A percentile compares a stretch with the other conserved stretches of the same genome.
Evolutionary conservation across 306 rosid genomes (phyloP).

Genomic region (Glycine latifolia): DNA sequence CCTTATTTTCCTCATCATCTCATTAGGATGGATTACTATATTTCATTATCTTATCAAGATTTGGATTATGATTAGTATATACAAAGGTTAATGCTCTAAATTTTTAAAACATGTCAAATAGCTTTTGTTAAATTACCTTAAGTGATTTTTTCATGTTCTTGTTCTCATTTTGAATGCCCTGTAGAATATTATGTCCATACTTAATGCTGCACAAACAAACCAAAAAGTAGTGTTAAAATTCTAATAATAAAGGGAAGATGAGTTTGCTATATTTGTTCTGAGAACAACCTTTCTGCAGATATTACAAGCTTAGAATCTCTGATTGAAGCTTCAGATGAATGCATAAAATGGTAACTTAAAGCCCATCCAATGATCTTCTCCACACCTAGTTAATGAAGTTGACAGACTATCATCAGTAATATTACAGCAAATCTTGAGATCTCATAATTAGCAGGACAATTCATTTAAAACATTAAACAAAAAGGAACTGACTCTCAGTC

Average conservation of each 20-base stretch:
- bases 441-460: conserved; percentile 12
- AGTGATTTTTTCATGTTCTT: conserved; percentile 79
- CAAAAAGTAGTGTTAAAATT: conserved; percentile 36
- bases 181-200: conserved; percentile 76
- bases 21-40: no score
- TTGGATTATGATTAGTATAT: no score
- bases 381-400: conserved; percentile 59
- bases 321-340: conserved; percentile 57
- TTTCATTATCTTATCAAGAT: no score
- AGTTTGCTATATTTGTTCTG: background rate
- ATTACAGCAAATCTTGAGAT: conserved; percentile 19
- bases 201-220: conserved; percentile 67
- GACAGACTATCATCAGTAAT: conserved; percentile 22
- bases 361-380: conserved; percentile 94
- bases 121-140: conserved; percentile 59
- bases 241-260: background rate
- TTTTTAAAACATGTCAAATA: no score
- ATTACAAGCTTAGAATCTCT: conserved; percentile 69
- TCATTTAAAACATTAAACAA: background rate
- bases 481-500: conserved; percentile 67
- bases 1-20: no score
- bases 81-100: no score
- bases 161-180: conserved; percentile 78
- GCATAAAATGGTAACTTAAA: conserved; percentile 77
- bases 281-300: conserved; percentile 77